Evolutionary conservation across 2,329 filamentous ascomycete species (phyloP), one percentile per base, ranked within the genome.

Genomic region (Proliferodiscus dingleyae): DNA sequence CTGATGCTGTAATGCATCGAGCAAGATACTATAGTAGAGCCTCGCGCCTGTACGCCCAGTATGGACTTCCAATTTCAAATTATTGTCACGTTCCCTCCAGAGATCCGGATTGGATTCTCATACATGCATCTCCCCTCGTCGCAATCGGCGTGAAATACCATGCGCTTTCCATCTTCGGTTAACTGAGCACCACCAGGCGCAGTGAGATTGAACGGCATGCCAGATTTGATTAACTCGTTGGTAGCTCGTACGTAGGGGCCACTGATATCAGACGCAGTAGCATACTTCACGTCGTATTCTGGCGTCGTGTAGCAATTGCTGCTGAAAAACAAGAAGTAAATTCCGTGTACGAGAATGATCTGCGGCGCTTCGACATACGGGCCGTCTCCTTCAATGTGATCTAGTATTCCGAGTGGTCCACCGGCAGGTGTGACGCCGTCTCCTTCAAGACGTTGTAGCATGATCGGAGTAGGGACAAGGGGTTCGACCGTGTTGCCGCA

Each of bases 281-380:
- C 80, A 56, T 79, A 83, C 43, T 73, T 72, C n/a, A 81, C 69
- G 55, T 81, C 75, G 61, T 84, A 84, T 29, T 59, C 57, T 2
- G 71, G 61, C 21, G 72, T 69, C 1, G 70, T 71, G 61, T 69
- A 84, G 63, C 78, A 81, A 45, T 81, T 74, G 33, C 73, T 76
- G 55, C 75, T 80, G 64, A 76, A 85, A 60, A 83, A 82, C 34
- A 85, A 64, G 41, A 80, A 70, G 57, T 83, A 83, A 11, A 68
- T 66, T 3, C 73, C 74, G 15, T 70, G 68, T 0, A 53, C 56
- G n/a, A 61, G 61, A 10, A 78, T 63, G 16, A 83, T 55, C 45
- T 70, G 71, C 0, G 81, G 81, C 13, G 80, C 81, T 62, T 85
- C 81, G 18, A 84, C 71, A 1, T 83, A 65, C 3, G 80, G 72